These are phyloP conservation scores for Nothomitra cinnamomea DNA, from an alignment of 2,329 filamentous ascomycete species.

Conservation along the genomic window DNA sequence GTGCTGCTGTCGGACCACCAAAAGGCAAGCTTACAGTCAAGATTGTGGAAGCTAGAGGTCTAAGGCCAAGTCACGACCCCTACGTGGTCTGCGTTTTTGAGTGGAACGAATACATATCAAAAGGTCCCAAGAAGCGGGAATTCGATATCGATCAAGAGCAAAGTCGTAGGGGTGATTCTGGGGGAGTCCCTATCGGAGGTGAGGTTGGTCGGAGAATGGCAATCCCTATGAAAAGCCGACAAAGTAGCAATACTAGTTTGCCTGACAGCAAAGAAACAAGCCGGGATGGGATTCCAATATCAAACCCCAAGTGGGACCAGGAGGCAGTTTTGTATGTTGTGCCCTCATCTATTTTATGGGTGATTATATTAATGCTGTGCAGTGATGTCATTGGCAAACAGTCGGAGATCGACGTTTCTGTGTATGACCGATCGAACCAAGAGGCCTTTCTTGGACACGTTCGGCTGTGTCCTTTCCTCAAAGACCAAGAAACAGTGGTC, in stretches of 20 bases:
- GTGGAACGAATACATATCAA: conserved; percentile 88
- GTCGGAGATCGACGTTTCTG: conserved; percentile 78
- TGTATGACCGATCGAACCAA: conserved; percentile 73
- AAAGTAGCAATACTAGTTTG: conserved; percentile 86
- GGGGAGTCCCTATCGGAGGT: conserved; percentile 27
- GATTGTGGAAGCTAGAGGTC: conserved; percentile 67
- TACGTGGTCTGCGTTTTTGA: conserved; percentile 97
- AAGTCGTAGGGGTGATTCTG: conserved; percentile 25
- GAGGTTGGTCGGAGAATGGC: conserved; percentile 76
- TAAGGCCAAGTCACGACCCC: conserved; percentile 70
- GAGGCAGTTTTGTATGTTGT: conserved; percentile 77
- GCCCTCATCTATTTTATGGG: conserved; percentile 6
- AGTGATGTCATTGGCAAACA: conserved; percentile 90
- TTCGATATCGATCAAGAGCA: conserved; percentile 42
- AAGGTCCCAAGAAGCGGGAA: conserved; percentile 52
- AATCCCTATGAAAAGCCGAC: conserved; percentile 91
- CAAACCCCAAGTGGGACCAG: conserved; percentile 87
- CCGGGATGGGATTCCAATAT: conserved; percentile 45
- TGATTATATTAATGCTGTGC: neutral
- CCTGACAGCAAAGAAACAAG: conserved; percentile 42
- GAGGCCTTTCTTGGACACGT: conserved; percentile 90
- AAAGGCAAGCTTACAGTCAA: conserved; percentile 84
- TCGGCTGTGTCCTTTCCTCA: conserved; percentile 54
- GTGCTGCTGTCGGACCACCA: conserved; percentile 36
- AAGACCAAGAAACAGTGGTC: conserved; percentile 52